These are phyloP conservation scores for Tetrahymena malaccensis DNA, from an alignment of 73 alveolate species.

Conservation along the genomic window DNA sequence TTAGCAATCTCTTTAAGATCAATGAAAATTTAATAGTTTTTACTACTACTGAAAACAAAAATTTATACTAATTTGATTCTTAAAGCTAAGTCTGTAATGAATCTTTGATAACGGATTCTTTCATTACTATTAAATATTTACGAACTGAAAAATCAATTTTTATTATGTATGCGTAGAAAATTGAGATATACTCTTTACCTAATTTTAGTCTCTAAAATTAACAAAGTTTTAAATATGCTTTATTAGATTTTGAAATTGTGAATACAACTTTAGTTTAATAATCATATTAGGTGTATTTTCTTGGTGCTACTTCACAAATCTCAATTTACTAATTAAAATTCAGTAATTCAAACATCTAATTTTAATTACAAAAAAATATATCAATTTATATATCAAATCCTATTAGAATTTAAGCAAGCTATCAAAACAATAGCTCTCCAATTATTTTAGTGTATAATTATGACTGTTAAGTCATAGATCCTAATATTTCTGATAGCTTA, in stretches of 20 bases:
- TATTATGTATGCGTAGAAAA: neutral
- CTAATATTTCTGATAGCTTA: neutral
- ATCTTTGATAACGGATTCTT: neutral
- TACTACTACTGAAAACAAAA: neutral
- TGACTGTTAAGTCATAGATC: neutral
- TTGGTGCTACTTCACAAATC: neutral
- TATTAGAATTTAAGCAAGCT: neutral
- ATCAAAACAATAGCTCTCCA: neutral
- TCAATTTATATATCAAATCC: neutral
- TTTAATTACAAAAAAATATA: neutral
- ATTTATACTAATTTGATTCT: neutral
- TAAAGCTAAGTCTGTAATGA: neutral
- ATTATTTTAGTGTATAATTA: neutral
- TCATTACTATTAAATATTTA: no score
- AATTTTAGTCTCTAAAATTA: neutral
- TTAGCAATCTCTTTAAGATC: neutral
- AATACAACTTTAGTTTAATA: neutral
- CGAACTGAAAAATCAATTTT: neutral
- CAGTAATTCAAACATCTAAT: neutral
- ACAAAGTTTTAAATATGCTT: neutral
- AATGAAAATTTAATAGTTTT: neutral
- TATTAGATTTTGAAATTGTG: neutral
- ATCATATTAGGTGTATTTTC: neutral
- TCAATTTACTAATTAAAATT: no score
- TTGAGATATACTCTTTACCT: neutral